These are phyloP conservation scores for Tolypocladium tundrense DNA, from an alignment of 2,329 filamentous ascomycete species.

Conservation along the genomic window DNA sequence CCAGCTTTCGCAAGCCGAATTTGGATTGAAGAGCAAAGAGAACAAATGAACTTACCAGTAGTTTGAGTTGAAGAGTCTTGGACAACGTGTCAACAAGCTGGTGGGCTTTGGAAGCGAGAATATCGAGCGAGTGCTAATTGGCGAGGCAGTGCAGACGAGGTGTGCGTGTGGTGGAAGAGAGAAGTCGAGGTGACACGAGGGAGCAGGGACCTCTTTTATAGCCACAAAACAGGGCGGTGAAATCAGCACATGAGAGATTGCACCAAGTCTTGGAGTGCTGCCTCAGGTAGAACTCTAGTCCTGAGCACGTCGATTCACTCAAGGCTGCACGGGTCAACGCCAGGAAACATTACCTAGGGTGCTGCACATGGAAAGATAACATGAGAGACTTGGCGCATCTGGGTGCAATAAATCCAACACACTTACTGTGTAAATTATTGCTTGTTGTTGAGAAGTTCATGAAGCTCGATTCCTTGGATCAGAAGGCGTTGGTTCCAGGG, in stretches of 20 bases:
- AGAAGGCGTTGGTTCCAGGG: background rate
- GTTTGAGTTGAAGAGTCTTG: background rate
- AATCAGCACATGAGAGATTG: background rate
- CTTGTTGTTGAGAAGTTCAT: background rate
- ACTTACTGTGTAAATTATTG: background rate
- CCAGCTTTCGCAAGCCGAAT: background rate
- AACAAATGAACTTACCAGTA: background rate
- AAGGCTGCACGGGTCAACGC: background rate
- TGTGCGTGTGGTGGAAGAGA: background rate
- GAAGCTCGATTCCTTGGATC: background rate
- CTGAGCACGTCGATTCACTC: background rate
- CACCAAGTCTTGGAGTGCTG: background rate
- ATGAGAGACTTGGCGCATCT: background rate
- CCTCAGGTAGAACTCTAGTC: background rate
- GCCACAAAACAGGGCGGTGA: background rate
- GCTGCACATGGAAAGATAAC: background rate
- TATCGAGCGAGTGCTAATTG: background rate
- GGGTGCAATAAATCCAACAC: background rate
- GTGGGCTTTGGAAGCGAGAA: background rate
- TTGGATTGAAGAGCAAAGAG: background rate
- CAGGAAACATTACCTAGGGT: background rate
- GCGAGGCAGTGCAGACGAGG: too few relatives aligned
- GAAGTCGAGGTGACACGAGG: too few relatives aligned
- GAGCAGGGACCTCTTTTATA: background rate
- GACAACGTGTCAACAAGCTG: background rate